Conservation (phyloP, 179 eudicot genomes). For the Nepenthes alata region DNA sequence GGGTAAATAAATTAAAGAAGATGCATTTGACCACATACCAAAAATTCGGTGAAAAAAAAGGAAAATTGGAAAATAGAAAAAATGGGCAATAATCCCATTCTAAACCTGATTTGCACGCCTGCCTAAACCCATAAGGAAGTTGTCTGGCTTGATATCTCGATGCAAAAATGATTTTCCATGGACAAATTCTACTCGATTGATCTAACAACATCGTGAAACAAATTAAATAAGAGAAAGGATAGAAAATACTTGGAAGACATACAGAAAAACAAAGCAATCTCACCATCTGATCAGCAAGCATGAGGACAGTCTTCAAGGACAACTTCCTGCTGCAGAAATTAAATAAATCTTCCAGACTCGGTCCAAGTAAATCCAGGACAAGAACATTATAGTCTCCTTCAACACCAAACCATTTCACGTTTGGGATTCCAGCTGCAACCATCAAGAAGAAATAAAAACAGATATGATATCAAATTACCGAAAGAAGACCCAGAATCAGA, state of each 20-base stretch:
- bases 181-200: conserved; percentile 71
- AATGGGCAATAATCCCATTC: neutral
- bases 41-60: neutral
- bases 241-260: neutral
- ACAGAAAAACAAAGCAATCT: conserved; percentile 3
- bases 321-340: conserved; percentile 63
- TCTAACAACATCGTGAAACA: conserved; percentile 19
- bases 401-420: conserved; percentile 55
- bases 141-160: conserved; percentile 84
- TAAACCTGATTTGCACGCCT: conserved; percentile 78
- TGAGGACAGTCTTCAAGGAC: conserved; percentile 66
- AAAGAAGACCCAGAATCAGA: conserved; percentile 1
- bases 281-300: conserved; percentile 88
- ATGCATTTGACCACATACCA: neutral
- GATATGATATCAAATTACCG: conserved; percentile 3
- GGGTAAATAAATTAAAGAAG: neutral
- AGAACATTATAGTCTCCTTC: conserved; percentile 74
- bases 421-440: conserved; percentile 60
- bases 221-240: neutral
- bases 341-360: conserved; percentile 70
- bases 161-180: conserved; percentile 72
- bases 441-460: conserved; percentile 1
- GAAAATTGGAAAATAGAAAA: neutral
- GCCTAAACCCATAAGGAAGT: conserved; percentile 87
- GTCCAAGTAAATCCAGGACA: conserved; percentile 66